Percentiles rank a stretch among this genome's conserved stretches.
These are phyloP conservation scores for Paecilomyces formosus DNA, from an alignment of 2,329 filamentous ascomycete species.

Conservation along the genomic window DNA sequence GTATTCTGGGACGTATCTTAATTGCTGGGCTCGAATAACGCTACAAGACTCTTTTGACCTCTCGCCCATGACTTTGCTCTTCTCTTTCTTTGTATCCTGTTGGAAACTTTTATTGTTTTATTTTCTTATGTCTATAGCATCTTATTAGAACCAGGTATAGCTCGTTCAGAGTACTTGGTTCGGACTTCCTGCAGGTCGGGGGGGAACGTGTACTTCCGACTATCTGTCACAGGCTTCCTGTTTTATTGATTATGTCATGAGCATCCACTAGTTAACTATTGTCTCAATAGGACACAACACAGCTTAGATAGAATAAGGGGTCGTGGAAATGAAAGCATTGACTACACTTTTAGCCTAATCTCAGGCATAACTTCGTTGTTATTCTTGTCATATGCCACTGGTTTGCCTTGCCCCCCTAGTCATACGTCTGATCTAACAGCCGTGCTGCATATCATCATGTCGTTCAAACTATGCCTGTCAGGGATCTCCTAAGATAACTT, in stretches of 20 bases:
- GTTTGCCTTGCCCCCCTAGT: not conserved
- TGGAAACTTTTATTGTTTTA: not conserved
- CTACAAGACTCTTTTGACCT: not conserved
- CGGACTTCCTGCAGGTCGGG: not conserved
- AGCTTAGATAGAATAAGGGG: not conserved
- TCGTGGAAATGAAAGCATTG: not conserved
- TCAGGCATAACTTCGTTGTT: not conserved
- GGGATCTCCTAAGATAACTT: not conserved
- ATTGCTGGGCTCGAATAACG: not conserved
- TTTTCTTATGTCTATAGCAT: not conserved
- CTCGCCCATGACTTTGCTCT: not conserved
- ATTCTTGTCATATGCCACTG: not conserved
- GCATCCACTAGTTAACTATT: not conserved
- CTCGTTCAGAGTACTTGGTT: not conserved
- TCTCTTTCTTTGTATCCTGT: not conserved
- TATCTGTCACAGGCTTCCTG: not conserved
- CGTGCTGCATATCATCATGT: not conserved
- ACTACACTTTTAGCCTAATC: not conserved
- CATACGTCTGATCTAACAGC: not conserved
- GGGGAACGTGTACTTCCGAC: not conserved
- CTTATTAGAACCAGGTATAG: not conserved
- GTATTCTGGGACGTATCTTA: not conserved
- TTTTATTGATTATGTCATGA: not conserved
- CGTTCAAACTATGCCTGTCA: not conserved
- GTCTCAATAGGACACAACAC: not conserved